Percentiles rank a stretch among this genome's conserved stretches.
These are phyloP conservation scores for Agrocybe chaxingu DNA, from an alignment of 768 basidiomycete genomes.

Conservation along the genomic window DNA sequence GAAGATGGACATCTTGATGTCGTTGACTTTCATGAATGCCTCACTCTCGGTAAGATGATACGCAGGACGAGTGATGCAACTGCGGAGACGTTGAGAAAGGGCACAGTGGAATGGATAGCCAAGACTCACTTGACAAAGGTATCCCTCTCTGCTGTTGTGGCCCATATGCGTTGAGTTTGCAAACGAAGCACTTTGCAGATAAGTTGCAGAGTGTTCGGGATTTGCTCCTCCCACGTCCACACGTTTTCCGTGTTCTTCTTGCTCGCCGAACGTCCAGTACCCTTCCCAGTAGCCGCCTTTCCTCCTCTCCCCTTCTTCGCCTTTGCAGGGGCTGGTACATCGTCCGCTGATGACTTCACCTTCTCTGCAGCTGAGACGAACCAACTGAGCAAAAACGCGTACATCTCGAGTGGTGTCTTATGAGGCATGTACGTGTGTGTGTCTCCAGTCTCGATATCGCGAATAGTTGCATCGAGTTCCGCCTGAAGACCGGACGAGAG, in stretches of 20 bases:
- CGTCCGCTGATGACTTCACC: constrained; percentile 52
- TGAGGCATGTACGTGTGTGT: constrained; percentile 59
- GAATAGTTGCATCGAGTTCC: constrained; percentile 69
- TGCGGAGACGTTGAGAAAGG: constrained; percentile 23
- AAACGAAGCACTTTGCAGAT: constrained; percentile 71
- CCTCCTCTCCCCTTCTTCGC: constrained; percentile 58
- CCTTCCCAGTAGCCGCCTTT: constrained; percentile 38
- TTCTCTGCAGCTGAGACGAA: constrained; percentile 82
- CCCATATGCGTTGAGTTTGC: constrained; percentile 82
- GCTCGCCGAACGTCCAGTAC: constrained; percentile 31
- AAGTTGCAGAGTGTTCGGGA: constrained; percentile 63
- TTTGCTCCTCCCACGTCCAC: constrained; percentile 81
- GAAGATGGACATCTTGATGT: constrained; percentile 74
- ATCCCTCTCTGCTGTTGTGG: constrained; percentile 81
- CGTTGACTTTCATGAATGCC: constrained; percentile 76
- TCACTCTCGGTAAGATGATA: constrained; percentile 87
- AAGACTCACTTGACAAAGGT: constrained; percentile 73
- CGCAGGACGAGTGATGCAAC: constrained; percentile 85
- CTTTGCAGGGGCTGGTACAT: constrained; percentile 46
- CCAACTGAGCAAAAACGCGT: constrained; percentile 91
- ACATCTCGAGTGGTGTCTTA: constrained; percentile 81
- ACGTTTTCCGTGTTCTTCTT: constrained; percentile 39
- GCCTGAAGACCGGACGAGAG: constrained; percentile 71
- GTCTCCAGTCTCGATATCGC: constrained; percentile 69
- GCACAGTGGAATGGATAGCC: not conserved